Conservation (phyloP, 2,329 filamentous ascomycete genomes). For the Cercospora sojina region DNA sequence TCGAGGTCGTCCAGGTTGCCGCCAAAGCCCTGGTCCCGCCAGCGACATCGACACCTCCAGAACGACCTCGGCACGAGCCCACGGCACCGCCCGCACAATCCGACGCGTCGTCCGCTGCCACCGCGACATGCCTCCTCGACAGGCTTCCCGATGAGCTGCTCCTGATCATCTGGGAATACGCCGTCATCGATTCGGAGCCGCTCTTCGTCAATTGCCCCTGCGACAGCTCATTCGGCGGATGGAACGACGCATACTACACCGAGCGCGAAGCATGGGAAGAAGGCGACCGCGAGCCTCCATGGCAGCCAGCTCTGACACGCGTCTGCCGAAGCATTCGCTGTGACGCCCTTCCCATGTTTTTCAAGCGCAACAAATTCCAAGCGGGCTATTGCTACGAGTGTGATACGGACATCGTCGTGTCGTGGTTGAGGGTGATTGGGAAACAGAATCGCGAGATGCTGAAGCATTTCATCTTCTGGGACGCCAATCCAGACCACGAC, state of each 20-base stretch:
- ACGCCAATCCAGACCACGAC: constrained; percentile 22
- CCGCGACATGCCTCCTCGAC: neutral
- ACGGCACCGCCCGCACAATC: neutral
- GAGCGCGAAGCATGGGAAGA: constrained; percentile 22
- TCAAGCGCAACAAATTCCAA: constrained; percentile 26
- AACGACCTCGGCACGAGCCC: neutral
- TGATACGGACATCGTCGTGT: constrained; percentile 15
- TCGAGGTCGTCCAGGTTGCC: constrained; percentile 1
- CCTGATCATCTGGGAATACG: constrained; percentile 28
- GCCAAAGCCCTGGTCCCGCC: neutral
- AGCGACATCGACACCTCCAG: neutral
- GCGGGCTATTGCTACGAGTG: constrained; percentile 29
- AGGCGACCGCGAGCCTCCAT: constrained; percentile 21
- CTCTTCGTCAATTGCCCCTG: constrained; percentile 29
- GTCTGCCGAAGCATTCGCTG: constrained; percentile 24
- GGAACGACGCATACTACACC: constrained; percentile 18
- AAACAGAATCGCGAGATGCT: constrained; percentile 21
- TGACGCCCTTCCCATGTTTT: constrained; percentile 30
- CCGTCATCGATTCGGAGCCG: constrained; percentile 19
- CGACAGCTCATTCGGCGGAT: constrained; percentile 25
- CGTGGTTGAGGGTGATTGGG: constrained; percentile 25
- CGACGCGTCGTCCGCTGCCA: neutral
- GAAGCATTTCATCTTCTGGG: constrained; percentile 21
- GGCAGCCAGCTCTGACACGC: constrained; percentile 26
- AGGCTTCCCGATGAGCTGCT: constrained; percentile 23